phyloP scores from a whole-genome alignment of 2,329 filamentous ascomycete genomes.

The Massarina eburnea region DNA sequence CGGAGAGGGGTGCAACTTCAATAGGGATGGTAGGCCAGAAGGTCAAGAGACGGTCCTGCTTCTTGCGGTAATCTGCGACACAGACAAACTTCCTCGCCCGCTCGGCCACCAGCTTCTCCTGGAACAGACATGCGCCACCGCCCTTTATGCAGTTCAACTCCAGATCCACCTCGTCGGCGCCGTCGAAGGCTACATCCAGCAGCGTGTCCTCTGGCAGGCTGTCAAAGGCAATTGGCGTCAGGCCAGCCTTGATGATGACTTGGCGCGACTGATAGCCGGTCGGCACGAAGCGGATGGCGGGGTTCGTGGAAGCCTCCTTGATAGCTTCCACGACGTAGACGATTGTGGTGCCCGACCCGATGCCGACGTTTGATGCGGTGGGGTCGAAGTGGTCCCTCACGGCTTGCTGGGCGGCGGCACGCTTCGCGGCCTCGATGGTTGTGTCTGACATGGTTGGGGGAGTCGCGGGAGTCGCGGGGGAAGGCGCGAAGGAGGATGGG shows the following conservation, averaged over 20 bases:
- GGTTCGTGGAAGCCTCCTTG: conserved; percentile 43
- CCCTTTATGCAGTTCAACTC: conserved; percentile 97
- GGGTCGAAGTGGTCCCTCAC: conserved; percentile 70
- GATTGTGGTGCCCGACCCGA: conserved; percentile 80
- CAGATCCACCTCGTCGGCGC: conserved; percentile 93
- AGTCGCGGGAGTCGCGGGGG: not conserved
- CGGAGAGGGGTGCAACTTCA: conserved; percentile 85
- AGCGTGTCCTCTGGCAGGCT: conserved; percentile 64
- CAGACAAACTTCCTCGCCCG: conserved; percentile 83
- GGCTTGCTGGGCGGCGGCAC: conserved; percentile 71
- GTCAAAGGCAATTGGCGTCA: conserved; percentile 77
- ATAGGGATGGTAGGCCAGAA: conserved; percentile 87
- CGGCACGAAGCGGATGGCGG: conserved; percentile 78
- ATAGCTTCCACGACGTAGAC: conserved; percentile 86
- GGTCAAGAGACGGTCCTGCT: conserved; percentile 71
- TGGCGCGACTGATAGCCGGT: conserved; percentile 90
- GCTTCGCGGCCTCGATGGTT: conserved; percentile 70
- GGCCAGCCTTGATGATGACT: conserved; percentile 76
- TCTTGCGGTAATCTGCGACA: conserved; percentile 92
- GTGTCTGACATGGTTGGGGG: conserved; percentile 40
- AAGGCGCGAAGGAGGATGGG: not conserved
- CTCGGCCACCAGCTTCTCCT: conserved; percentile 93
- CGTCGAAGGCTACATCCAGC: conserved; percentile 92
- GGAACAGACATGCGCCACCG: conserved; percentile 94
- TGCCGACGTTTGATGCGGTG: conserved; percentile 68